Evolutionary conservation across 2,329 filamentous ascomycete species (phyloP), one percentile per base, ranked within the genome.

Genomic region (Ascochyta fabae): DNA sequence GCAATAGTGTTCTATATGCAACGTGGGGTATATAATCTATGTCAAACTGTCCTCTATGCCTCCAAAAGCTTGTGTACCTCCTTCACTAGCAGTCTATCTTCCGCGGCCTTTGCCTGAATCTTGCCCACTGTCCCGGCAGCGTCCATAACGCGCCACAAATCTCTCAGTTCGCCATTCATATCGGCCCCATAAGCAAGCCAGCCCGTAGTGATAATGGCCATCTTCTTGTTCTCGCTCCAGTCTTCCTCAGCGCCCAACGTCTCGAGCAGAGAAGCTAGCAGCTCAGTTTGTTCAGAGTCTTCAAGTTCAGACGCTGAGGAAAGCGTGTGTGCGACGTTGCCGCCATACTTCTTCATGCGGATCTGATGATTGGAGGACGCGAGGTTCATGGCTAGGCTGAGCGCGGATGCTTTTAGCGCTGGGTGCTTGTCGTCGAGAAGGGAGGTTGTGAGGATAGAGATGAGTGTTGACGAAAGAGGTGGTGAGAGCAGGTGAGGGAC

Each of bases 311-410:
- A 47, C 43, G 61, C 67, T 3, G 56, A 51, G 1, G 61, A 48
- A 1, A 64, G 44, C 0, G 65, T 54, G 6, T 59, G 52, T 1
- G 64, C 40, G 1, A 62, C 40, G 5, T 66, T 68, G 4, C 60
- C 60, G 24, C 58, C 63, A 45, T 82, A 77, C 12, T 84, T 81
- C 26, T 86, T 82, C 34, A 84, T 79, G 19, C 90, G 84, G 24
- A 84, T 79, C 42, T 84, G 85, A 65, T 89, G 88, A 66, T 92
- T 90, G 2, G 87, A 83, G 0, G 87, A 80, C 0, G 91, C 84
- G 0, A 98, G 76, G 64, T 98, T 97, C 79, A 92, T 95, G 0
- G 93, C 84, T 3, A 98, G 81, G 1, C 89, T 91, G 0, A 93
- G 87, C 0, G 93, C 91, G 1, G 92, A 90, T 3, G 94, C 89